phyloP scores from a whole-genome alignment of 176 grass and related monocot genomes.

The Musa schizocarpa region DNA sequence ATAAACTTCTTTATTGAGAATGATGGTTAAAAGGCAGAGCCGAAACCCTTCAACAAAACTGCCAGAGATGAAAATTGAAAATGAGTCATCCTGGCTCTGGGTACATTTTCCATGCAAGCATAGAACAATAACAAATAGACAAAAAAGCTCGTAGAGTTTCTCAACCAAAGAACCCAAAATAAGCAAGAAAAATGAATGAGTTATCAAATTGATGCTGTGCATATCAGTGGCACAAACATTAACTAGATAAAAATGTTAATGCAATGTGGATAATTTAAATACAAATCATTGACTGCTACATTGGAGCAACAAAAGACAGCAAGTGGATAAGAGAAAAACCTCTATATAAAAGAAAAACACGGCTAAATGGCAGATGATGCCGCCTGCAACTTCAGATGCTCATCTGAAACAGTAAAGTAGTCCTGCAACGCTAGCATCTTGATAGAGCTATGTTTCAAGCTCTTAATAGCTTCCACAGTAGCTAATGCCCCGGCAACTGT shows the following conservation, averaged over 20 bases:
- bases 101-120: neutral
- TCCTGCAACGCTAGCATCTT: conserved; percentile 84
- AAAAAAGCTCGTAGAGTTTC: too few relatives aligned
- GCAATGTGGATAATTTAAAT: neutral
- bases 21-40: too few relatives aligned
- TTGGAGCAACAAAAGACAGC: neutral
- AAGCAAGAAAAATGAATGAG: neutral
- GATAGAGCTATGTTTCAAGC: conserved; percentile 65
- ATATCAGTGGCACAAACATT: neutral
- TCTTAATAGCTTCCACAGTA: conserved; percentile 77
- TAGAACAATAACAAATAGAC: too few relatives aligned
- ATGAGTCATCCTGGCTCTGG: too few relatives aligned
- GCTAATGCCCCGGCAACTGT: conserved; percentile 87
- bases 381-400: conserved; percentile 40
- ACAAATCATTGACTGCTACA: neutral
- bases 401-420: conserved; percentile 53
- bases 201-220: neutral
- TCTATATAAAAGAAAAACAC: conserved; percentile 6
- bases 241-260: neutral
- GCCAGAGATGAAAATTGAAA: neutral
- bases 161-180: neutral
- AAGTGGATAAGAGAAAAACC: conserved; percentile 1
- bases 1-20: too few relatives aligned
- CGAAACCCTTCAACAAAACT: too few relatives aligned
- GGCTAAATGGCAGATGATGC: conserved; percentile 41